Percentiles rank a stretch among this genome's conserved stretches.
These are phyloP conservation scores for Irpex rosettiformis DNA, from an alignment of 1,284 basidiomycete species.

Conservation along the genomic window DNA sequence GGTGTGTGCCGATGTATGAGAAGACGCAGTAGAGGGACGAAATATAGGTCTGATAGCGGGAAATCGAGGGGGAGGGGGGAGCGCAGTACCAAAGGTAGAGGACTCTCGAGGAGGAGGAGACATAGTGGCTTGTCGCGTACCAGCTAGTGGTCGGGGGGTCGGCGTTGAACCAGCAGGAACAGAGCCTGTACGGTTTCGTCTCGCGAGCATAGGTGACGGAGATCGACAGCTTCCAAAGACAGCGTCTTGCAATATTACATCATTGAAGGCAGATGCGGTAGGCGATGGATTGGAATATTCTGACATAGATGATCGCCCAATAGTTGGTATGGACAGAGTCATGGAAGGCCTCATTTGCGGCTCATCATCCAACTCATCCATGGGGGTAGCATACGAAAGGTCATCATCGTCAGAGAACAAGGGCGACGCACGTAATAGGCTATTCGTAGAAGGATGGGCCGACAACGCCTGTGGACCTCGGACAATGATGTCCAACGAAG, in stretches of 20 bases:
- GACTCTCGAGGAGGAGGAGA: conserved; percentile 47
- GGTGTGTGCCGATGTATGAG: conserved; percentile 19
- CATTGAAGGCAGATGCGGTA: conserved; percentile 68
- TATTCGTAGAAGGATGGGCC: conserved; percentile 17
- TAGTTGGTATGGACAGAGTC: conserved; percentile 34
- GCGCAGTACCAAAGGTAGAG: conserved; percentile 42
- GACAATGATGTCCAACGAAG: conserved; percentile 10
- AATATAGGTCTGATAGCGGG: conserved; percentile 35
- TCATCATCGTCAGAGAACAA: conserved; percentile 28
- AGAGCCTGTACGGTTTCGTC: conserved; percentile 22
- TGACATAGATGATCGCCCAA: conserved; percentile 37
- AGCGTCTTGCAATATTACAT: conserved; percentile 48
- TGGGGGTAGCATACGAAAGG: conserved; percentile 27
- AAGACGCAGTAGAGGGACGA: conserved; percentile 22
- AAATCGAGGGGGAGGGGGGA: conserved; percentile 54
- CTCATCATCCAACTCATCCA: conserved; percentile 34
- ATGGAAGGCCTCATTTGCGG: conserved; percentile 27
- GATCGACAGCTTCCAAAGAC: conserved; percentile 34
- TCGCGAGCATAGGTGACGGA: conserved; percentile 30
- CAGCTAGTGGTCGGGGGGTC: conserved; percentile 19
- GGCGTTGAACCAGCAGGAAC: conserved; percentile 22
- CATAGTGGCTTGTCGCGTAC: conserved; percentile 35
- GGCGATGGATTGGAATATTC: conserved; percentile 60
- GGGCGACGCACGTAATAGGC: conserved; percentile 24
- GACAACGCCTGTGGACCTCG: conserved; percentile 20